Evolutionary conservation across 179 eudicot species (phyloP).

Genomic region (Dionaea muscipula): DNA sequence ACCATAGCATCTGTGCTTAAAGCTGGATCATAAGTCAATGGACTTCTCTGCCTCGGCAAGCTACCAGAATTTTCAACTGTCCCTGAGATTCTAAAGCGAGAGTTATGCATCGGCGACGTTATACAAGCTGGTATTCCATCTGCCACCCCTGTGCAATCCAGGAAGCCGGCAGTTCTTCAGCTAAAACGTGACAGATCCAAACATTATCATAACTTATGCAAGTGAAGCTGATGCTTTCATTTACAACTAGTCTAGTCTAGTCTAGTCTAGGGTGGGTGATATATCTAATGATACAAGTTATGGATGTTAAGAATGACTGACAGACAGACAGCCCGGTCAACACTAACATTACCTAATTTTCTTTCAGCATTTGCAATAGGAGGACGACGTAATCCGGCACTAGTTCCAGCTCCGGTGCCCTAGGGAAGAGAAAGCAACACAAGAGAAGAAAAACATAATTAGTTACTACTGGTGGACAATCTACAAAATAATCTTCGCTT

Average conservation of each 20-base stretch:
- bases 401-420: constrained; percentile 66
- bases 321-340: neutral
- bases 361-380: constrained; percentile 49
- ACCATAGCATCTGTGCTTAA: constrained; percentile 62
- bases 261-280: no score
- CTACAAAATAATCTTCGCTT: neutral
- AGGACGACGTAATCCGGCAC: constrained; percentile 58
- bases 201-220: no score
- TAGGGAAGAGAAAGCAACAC: constrained; percentile 7
- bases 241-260: no score
- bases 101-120: constrained; percentile 42
- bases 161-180: no score
- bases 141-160: neutral
- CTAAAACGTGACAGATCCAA: no score
- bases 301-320: neutral
- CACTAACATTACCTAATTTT: constrained; percentile 33
- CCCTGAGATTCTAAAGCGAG: constrained; percentile 50
- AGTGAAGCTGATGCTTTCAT: no score
- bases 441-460: neutral
- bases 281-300: no score
- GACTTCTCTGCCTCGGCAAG: constrained; percentile 57
- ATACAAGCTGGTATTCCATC: constrained; percentile 15
- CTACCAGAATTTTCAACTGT: constrained; percentile 46
- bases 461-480: neutral
- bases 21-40: constrained; percentile 55